Percentiles rank a stretch among this genome's conserved stretches.
Conservation (phyloP, 2,329 filamentous ascomycete species). For the Cercospora sp. region DNA sequence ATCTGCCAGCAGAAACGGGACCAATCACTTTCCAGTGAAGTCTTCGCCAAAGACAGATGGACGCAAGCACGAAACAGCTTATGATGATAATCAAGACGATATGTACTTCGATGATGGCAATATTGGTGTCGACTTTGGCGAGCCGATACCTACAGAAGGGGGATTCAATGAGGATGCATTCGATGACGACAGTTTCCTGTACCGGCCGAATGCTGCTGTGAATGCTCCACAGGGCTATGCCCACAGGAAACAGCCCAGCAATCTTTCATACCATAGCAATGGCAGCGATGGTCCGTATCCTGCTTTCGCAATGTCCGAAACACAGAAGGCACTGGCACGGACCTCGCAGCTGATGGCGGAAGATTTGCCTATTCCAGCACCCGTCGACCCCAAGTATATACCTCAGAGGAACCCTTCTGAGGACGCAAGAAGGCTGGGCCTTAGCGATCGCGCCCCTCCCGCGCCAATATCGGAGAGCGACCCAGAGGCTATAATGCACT, state of each 20-base stretch:
- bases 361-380: slow-evolving; percentile 32
- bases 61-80: not conserved
- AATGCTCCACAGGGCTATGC: slow-evolving; percentile 16
- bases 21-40: slow-evolving; percentile 2
- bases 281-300: slow-evolving; percentile 38
- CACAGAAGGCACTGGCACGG: slow-evolving; percentile 28
- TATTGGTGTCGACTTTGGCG: slow-evolving; percentile 35
- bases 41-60: not conserved
- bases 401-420: slow-evolving; percentile 38
- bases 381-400: slow-evolving; percentile 34
- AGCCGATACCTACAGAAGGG: not conserved
- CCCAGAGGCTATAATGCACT: slow-evolving; percentile 41
- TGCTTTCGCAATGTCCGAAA: slow-evolving; percentile 35
- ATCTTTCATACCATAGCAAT: slow-evolving; percentile 5
- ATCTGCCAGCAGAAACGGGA: not conserved
- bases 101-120: slow-evolving; percentile 43
- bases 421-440: slow-evolving; percentile 37
- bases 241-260: slow-evolving; percentile 28
- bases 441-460: slow-evolving; percentile 48
- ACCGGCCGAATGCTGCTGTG: slow-evolving; percentile 21
- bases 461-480: slow-evolving; percentile 49
- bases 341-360: slow-evolving; percentile 35
- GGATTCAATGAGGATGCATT: slow-evolving; percentile 41
- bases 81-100: slow-evolving; percentile 30
- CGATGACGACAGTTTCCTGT: slow-evolving; percentile 36